These are phyloP conservation scores for Tuber microsphaerosporum DNA, from an alignment of 495 filamentous ascomycete genomes.

Conservation along the genomic window DNA sequence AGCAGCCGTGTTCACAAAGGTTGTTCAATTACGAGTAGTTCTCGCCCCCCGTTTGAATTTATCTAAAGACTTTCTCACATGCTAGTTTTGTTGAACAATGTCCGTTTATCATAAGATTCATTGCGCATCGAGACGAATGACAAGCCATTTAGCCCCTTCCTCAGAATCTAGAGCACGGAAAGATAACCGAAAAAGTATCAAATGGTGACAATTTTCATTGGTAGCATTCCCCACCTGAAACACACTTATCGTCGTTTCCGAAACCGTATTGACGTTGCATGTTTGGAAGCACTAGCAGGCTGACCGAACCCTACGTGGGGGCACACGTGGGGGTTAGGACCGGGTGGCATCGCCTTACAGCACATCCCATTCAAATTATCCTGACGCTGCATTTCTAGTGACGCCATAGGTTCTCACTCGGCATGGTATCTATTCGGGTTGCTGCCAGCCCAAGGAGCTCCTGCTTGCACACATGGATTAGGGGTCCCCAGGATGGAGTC, in stretches of 20 bases:
- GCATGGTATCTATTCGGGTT: background rate
- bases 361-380: background rate
- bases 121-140: background rate
- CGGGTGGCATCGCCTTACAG: background rate
- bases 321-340: background rate
- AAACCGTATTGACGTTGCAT: constrained; percentile 5
- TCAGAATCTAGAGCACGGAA: background rate
- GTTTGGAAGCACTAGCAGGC: background rate
- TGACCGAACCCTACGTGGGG: background rate
- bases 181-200: constrained; percentile 5
- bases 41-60: background rate
- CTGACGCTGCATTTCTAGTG: background rate
- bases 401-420: constrained; percentile 4
- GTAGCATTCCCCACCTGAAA: background rate
- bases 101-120: background rate
- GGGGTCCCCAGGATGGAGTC: background rate
- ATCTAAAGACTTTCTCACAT: background rate
- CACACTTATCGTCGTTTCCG: background rate
- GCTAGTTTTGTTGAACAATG: background rate
- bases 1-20: no score
- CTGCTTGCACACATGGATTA: background rate
- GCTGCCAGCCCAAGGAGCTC: background rate
- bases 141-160: background rate
- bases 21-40: background rate
- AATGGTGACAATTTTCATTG: background rate